Percentiles rank a stretch among this genome's conserved stretches.
phyloP scores from a whole-genome alignment of 805 yeast species.

The Metschnikowia colocasiae region DNA sequence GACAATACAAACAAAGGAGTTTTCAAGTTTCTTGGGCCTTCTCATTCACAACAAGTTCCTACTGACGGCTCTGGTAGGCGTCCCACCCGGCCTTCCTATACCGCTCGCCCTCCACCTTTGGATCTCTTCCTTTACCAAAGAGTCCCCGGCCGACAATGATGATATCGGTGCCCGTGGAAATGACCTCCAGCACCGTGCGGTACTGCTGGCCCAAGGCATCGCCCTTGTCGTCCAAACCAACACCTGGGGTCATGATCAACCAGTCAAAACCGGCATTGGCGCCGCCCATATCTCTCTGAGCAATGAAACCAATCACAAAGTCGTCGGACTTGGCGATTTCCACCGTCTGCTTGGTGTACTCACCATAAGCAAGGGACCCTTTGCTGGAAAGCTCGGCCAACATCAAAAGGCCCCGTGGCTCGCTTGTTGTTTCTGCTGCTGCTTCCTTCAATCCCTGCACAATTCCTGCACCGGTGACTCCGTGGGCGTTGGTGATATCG shows the following conservation, averaged over 20 bases:
- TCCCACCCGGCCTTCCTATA: constrained; percentile 94
- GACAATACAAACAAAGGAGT: too few relatives aligned
- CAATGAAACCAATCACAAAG: constrained; percentile 95
- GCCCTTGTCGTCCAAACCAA: constrained; percentile 94
- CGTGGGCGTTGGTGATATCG: constrained; percentile 96
- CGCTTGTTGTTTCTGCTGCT: constrained; percentile 61
- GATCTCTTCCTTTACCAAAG: constrained; percentile 92
- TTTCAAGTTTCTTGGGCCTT: too few relatives aligned
- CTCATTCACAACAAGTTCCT: too few relatives aligned
- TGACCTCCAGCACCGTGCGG: constrained; percentile 83
- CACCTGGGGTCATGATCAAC: constrained; percentile 98
- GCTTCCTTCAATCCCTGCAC: constrained; percentile 86
- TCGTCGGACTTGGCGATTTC: constrained; percentile 83
- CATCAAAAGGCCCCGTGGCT: constrained; percentile 89
- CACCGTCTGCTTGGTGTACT: constrained; percentile 80
- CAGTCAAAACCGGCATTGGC: constrained; percentile 86
- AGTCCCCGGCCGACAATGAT: constrained; percentile 98
- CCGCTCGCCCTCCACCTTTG: constrained; percentile 79
- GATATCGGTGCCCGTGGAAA: constrained; percentile 83
- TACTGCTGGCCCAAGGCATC: constrained; percentile 96
- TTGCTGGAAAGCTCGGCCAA: constrained; percentile 92
- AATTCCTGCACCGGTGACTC: constrained; percentile 93
- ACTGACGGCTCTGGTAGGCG: constrained; percentile 55
- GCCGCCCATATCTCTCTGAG: constrained; percentile 85
- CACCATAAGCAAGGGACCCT: constrained; percentile 92